Percentiles rank a stretch among this genome's conserved stretches.
These are phyloP conservation scores for Fagus sylvatica DNA, from an alignment of 306 rosid genomes.

Conservation along the genomic window DNA sequence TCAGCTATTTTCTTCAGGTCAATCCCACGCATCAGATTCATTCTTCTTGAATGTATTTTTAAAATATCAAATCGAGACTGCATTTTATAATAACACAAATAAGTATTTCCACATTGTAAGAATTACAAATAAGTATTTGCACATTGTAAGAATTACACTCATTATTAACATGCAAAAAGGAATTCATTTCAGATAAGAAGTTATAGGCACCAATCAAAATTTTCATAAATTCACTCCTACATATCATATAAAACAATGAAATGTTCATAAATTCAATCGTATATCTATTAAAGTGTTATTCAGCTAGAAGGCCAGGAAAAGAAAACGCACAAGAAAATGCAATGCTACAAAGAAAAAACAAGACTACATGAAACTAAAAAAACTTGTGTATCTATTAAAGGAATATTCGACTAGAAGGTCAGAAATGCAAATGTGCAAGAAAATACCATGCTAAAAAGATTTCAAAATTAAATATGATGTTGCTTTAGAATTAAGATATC, in stretches of 20 bases:
- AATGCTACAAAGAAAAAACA: background rate
- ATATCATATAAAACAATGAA: background rate
- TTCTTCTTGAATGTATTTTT: constrained; percentile 97
- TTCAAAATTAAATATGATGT: background rate
- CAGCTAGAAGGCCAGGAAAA: background rate
- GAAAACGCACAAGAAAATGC: background rate
- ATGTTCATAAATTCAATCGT: background rate
- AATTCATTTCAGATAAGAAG: background rate
- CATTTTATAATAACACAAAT: constrained; percentile 17
- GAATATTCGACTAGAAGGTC: background rate
- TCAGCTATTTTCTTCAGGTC: constrained; percentile 98
- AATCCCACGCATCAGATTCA: constrained; percentile 99
- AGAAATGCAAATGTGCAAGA: background rate
- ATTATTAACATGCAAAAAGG: background rate
- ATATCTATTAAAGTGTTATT: background rate
- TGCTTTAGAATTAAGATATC: background rate
- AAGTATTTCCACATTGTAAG: background rate
- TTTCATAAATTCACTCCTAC: background rate
- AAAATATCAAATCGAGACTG: constrained; percentile 94
- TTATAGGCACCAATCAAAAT: background rate
- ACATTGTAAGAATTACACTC: background rate
- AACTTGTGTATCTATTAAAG: background rate
- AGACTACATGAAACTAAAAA: background rate
- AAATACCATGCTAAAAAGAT: background rate
- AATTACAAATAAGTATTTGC: background rate